phyloP scores from a whole-genome alignment of 441 rosid species.

The Populus tomentosa region DNA sequence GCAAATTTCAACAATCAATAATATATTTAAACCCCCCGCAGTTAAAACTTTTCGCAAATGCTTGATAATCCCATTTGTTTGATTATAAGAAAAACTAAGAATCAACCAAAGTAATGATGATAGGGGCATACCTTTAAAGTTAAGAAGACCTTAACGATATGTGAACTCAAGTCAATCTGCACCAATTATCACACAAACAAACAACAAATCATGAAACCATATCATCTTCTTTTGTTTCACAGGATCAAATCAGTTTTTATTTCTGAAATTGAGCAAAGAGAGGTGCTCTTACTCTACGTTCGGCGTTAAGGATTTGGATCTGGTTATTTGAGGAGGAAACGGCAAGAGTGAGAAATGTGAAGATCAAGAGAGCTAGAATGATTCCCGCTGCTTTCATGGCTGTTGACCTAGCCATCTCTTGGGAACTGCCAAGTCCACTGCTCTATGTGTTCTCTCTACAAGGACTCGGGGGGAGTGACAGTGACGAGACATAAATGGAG shows the following conservation, averaged over 20 bases:
- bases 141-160: too few relatives aligned
- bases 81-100: background rate
- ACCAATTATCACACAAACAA: too few relatives aligned
- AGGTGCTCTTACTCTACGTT: slow-evolving; percentile 64
- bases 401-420: background rate
- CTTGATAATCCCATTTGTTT: background rate
- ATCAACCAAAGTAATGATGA: background rate
- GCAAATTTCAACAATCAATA: background rate
- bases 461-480: too few relatives aligned
- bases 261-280: background rate
- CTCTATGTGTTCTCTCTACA: background rate
- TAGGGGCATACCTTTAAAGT: slow-evolving; percentile 45
- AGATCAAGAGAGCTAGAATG: slow-evolving; percentile 19
- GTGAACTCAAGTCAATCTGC: too few relatives aligned
- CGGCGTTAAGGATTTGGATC: slow-evolving; percentile 80
- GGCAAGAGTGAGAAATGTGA: slow-evolving; percentile 24
- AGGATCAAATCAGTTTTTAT: background rate
- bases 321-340: slow-evolving; percentile 48
- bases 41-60: background rate
- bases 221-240: background rate
- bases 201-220: background rate
- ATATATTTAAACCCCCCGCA: background rate
- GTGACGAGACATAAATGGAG: too few relatives aligned
- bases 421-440: background rate
- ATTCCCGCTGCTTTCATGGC: slow-evolving; percentile 7